Base-by-base conservation (phyloP, 768 basidiomycete species). In the Boletus pseudo-olivaceus region DNA sequence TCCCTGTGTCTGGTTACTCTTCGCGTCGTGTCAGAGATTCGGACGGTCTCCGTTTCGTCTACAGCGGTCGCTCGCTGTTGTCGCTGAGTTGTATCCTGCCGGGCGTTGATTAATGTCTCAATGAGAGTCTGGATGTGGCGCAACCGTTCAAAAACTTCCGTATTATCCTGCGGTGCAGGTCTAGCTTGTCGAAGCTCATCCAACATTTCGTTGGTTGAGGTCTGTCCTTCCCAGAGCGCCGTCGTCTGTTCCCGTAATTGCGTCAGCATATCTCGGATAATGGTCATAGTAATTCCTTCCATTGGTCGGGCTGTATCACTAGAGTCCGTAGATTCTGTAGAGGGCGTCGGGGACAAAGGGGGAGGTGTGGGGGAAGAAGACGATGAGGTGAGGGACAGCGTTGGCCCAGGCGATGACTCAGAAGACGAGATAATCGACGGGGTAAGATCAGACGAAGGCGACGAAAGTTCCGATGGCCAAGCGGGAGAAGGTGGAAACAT, bases 221-320 rank as follows among this genome's bases (percentile, higher is more conserved):
- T 62, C 67, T 95, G 90, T 6, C 79, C 82, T 45, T 87, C 77
- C 68, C 81, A 75, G 20, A 96, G 67, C 9, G 78, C 80, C 10
- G 75, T 73, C 7, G 85, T 75, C 59, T 85, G 82, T 7, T 82
- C 79, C 41, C 82, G 76, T 41, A 94, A 75, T 12, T 74, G 77
- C 15, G 79, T 73, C 42, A 93, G 61, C 29, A 85, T 74, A 5
- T 78, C 77, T 15, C 78, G 76, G 38, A 89, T 69, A 33, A 77
- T 74, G 20, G 75, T 73, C 40, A 78, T 69, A 17, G 72, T 62
- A 14, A 70, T 56, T 12, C 71, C 64, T 20, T 71, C 71, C 6
- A 63, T 58, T 4, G 66, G 73, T 42, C 76, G 65, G 5, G 67
- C 76, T 1, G 78, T 80, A 12, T 52, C 57, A 41, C 66, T 68